These are phyloP conservation scores for Phytophthora pini DNA, from an alignment of 352 stramenopile species.

Conservation along the genomic window DNA sequence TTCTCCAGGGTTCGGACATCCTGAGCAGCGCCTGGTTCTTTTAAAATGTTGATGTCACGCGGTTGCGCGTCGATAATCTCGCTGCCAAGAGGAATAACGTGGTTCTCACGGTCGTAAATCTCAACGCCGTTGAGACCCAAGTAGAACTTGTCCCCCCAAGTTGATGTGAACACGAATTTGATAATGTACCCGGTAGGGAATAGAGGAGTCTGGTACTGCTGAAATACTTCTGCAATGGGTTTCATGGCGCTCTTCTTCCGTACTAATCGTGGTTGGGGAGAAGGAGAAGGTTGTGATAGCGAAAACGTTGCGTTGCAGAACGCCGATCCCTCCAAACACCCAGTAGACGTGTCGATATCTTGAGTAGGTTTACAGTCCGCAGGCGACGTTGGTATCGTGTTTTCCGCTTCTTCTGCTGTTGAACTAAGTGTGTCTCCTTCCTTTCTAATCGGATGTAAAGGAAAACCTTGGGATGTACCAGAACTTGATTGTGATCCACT, in stretches of 20 bases:
- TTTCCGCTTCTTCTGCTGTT: slow-evolving; percentile 20
- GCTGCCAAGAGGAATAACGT: slow-evolving; percentile 45
- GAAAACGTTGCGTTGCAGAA: slow-evolving; percentile 15
- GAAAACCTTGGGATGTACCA: slow-evolving; percentile 11
- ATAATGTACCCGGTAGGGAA: slow-evolving; percentile 88
- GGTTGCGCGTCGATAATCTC: slow-evolving; percentile 76
- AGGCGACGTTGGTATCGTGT: slow-evolving; percentile 21
- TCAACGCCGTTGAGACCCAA: slow-evolving; percentile 84
- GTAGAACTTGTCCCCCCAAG: slow-evolving; percentile 83
- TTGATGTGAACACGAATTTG: slow-evolving; percentile 83
- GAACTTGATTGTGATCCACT: slow-evolving; percentile 14
- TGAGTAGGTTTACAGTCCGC: neutral
- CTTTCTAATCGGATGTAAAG: slow-evolving; percentile 21
- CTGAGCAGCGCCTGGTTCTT: slow-evolving; percentile 59
- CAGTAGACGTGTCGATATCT: slow-evolving; percentile 7
- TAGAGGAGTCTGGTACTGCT: slow-evolving; percentile 90
- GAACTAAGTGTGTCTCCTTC: neutral
- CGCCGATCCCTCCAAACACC: slow-evolving; percentile 10
- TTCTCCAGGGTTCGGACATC: slow-evolving; percentile 81
- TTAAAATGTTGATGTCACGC: slow-evolving; percentile 84
- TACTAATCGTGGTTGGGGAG: neutral
- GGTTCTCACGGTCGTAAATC: slow-evolving; percentile 67
- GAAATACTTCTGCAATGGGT: slow-evolving; percentile 65
- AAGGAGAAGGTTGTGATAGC: slow-evolving; percentile 12
- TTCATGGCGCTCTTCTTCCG: slow-evolving; percentile 41